Conservation (phyloP, 2,329 filamentous ascomycete genomes). For the Golovinomyces cichoracearum region DNA sequence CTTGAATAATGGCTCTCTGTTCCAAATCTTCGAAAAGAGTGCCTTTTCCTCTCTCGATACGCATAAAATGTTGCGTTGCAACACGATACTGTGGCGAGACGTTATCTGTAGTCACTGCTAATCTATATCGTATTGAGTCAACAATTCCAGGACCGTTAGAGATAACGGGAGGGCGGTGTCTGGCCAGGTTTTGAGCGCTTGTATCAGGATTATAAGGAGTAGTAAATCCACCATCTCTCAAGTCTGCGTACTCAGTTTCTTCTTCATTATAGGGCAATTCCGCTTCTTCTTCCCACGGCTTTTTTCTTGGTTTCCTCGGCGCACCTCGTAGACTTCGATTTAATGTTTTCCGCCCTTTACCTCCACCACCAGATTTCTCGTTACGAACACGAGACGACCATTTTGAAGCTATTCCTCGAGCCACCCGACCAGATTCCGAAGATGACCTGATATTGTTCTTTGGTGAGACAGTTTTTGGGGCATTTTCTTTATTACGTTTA, state of each 20-base stretch:
- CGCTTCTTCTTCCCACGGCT: conserved; percentile 3
- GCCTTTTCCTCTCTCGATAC: conserved; percentile 6
- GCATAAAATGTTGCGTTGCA: conserved; percentile 1
- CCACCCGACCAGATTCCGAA: conserved; percentile 11
- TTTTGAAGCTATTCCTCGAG: conserved; percentile 14
- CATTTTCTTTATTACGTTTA: neutral
- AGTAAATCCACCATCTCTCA: conserved; percentile 8
- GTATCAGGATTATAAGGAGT: conserved; percentile 11
- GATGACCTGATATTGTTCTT: neutral
- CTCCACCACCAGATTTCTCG: conserved; percentile 15
- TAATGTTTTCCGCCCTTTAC: neutral
- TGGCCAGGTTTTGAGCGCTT: conserved; percentile 6
- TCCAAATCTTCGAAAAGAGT: conserved; percentile 11
- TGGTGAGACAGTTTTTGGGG: too few species aligned
- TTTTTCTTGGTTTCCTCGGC: conserved; percentile 1
- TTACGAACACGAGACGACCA: conserved; percentile 15
- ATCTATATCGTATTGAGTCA: conserved; percentile 10
- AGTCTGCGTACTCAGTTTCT: conserved; percentile 9
- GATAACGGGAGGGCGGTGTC: conserved; percentile 9
- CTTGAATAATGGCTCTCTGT: conserved; percentile 5
- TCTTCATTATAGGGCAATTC: conserved; percentile 6
- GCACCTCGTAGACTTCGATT: neutral
- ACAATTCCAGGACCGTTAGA: conserved; percentile 7
- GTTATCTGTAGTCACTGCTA: conserved; percentile 10
- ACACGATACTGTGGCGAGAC: conserved; percentile 2